These are phyloP conservation scores for Lepidopterella palustris DNA, from an alignment of 495 filamentous ascomycete genomes.

Conservation along the genomic window DNA sequence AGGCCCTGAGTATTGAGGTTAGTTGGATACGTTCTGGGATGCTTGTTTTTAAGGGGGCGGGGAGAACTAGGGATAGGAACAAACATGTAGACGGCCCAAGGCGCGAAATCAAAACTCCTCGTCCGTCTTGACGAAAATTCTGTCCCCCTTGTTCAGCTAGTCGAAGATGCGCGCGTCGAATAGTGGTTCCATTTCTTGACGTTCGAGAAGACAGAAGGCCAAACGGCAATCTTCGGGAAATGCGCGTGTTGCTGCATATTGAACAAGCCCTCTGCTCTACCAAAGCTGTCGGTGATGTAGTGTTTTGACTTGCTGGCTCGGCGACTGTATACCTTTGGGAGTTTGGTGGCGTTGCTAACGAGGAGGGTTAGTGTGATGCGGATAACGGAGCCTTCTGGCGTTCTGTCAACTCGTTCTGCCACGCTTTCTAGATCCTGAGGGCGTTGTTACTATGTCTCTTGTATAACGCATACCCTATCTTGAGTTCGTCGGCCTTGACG, in stretches of 20 bases:
- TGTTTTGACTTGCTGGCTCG: slow-evolving; percentile 51
- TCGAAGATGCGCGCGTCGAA: slow-evolving; percentile 26
- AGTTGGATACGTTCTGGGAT: neutral
- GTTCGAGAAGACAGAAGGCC: slow-evolving; percentile 37
- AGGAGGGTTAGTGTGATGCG: slow-evolving; percentile 36
- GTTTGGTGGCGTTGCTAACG: slow-evolving; percentile 30
- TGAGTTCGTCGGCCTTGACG: slow-evolving; percentile 40
- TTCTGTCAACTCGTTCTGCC: neutral
- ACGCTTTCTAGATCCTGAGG: neutral
- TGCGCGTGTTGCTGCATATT: slow-evolving; percentile 45
- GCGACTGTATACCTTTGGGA: slow-evolving; percentile 50
- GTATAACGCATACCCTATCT: slow-evolving; percentile 38
- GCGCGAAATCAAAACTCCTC: slow-evolving; percentile 47
- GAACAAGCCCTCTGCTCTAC: slow-evolving; percentile 44
- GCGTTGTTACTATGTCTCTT: slow-evolving; percentile 44
- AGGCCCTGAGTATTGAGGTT: slow-evolving; percentile 46
- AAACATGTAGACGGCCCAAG: slow-evolving; percentile 44
- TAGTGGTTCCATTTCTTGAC: slow-evolving; percentile 26
- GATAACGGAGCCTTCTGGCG: slow-evolving; percentile 16
- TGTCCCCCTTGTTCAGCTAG: slow-evolving; percentile 40
- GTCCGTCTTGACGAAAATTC: slow-evolving; percentile 33
- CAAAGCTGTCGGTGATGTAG: slow-evolving; percentile 47
- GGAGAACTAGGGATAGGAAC: slow-evolving; percentile 24
- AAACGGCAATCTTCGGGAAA: slow-evolving; percentile 42
- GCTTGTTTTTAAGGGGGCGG: neutral